phyloP scores from a whole-genome alignment of 2,329 filamentous ascomycete genomes.

The Sclerotinia nivalis region DNA sequence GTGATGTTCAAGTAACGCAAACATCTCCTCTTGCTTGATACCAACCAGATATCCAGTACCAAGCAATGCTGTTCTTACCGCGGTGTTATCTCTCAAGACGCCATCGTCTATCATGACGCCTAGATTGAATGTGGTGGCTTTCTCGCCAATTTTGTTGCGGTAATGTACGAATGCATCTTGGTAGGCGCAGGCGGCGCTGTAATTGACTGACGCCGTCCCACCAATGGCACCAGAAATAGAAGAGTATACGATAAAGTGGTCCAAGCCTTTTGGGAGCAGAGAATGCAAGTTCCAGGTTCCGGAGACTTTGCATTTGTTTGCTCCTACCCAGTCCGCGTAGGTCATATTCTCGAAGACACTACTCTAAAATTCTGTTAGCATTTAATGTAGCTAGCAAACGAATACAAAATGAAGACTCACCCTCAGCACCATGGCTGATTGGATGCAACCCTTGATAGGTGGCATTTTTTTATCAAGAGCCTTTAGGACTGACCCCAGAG shows the following conservation, averaged over 20 bases:
- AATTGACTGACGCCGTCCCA: constrained; percentile 25
- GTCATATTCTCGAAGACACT: constrained; percentile 40
- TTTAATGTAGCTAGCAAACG: neutral
- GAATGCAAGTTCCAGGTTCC: constrained; percentile 34
- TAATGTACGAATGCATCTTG: constrained; percentile 29
- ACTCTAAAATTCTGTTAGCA: constrained; percentile 3
- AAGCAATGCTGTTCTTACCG: constrained; percentile 30
- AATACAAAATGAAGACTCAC: neutral
- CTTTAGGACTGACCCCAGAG: constrained; percentile 11
- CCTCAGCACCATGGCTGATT: constrained; percentile 49
- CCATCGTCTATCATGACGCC: constrained; percentile 25
- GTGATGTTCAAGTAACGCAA: constrained; percentile 48
- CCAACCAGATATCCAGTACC: constrained; percentile 43
- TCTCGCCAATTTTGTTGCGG: constrained; percentile 22
- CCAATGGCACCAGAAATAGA: constrained; percentile 39
- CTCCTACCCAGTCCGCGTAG: constrained; percentile 42
- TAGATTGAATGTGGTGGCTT: constrained; percentile 28
- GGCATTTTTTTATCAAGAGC: constrained; percentile 23
- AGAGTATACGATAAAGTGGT: constrained; percentile 38
- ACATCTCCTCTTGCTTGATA: constrained; percentile 54
- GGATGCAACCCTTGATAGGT: constrained; percentile 47
- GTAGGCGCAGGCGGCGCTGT: constrained; percentile 39
- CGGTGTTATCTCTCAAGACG: constrained; percentile 31
- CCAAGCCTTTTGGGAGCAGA: constrained; percentile 24
- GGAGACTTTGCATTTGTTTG: constrained; percentile 42